These are phyloP conservation scores for Mucor piriformis DNA, from an alignment of 371 early-diverging fungal species.

Conservation along the genomic window DNA sequence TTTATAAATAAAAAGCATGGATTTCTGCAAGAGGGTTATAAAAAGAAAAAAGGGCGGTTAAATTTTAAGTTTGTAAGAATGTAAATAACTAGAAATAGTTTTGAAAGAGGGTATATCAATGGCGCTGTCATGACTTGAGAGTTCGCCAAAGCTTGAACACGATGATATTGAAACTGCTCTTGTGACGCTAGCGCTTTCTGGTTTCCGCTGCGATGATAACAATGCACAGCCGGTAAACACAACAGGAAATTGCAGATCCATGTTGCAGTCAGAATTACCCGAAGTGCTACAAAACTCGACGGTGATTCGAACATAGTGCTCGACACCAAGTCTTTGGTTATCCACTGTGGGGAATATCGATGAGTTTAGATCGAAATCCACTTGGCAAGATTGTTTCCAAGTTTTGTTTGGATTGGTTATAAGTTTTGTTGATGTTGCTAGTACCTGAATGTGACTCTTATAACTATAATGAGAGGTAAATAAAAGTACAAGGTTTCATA, in stretches of 20 bases:
- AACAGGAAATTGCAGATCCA: conserved; percentile 15
- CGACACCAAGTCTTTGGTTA: not conserved
- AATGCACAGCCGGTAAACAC: not conserved
- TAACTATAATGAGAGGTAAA: not conserved
- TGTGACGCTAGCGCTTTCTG: not conserved
- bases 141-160: no score
- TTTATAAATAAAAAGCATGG: no score
- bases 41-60: no score
- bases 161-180: no score
- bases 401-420: conserved; percentile 15
- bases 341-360: conserved; percentile 12
- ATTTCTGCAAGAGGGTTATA: no score
- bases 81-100: no score
- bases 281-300: not conserved
- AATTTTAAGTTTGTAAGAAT: no score
- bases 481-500: not conserved
- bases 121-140: no score
- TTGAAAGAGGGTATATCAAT: no score
- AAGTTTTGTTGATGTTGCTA: conserved; percentile 15
- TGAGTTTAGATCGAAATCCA: conserved; percentile 2
- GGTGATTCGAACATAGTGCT: conserved; percentile 10
- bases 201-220: not conserved
- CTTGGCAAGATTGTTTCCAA: conserved; percentile 18
- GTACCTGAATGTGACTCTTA: conserved; percentile 13
- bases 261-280: not conserved